Evolutionary conservation across 2,329 filamentous ascomycete species (phyloP).

Genomic region (Apiospora arundinis): DNA sequence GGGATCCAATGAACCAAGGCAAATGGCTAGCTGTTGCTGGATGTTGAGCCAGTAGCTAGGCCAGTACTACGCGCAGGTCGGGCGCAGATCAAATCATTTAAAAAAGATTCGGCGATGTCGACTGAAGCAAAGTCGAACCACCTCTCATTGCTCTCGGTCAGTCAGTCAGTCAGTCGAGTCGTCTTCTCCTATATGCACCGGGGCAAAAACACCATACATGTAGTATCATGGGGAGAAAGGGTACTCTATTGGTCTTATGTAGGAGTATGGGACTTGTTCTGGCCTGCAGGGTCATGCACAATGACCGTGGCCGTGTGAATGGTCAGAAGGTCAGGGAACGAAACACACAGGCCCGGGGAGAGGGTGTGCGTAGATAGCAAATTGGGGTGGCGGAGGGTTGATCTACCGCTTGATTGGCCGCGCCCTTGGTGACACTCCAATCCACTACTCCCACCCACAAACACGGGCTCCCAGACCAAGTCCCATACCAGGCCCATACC

Average conservation of each 20-base stretch:
- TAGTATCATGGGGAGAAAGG: conserved; percentile 19
- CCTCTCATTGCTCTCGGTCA: conserved; percentile 9
- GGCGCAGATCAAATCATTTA: conserved; percentile 7
- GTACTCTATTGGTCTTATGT: conserved; percentile 27
- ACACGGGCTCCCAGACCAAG: background rate
- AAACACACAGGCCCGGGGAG: conserved; percentile 21
- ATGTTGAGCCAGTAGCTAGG: conserved; percentile 1
- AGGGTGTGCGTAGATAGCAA: conserved; percentile 26
- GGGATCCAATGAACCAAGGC: background rate
- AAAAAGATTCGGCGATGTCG: conserved; percentile 11
- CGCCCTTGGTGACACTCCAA: conserved; percentile 19
- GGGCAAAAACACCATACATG: background rate
- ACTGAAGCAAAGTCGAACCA: conserved; percentile 15
- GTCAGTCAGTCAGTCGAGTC: conserved; percentile 5
- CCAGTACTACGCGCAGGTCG: conserved; percentile 13
- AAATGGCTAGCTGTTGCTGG: conserved; percentile 7
- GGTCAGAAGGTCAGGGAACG: conserved; percentile 22
- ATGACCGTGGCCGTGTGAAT: conserved; percentile 26
- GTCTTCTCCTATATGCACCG: conserved; percentile 13
- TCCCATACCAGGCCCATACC: no score
- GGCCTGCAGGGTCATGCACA: conserved; percentile 28
- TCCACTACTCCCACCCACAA: conserved; percentile 7
- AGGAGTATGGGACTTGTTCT: conserved; percentile 23
- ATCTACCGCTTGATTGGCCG: conserved; percentile 23
- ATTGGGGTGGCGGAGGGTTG: conserved; percentile 26